Conservation (phyloP, 2,329 filamentous ascomycete species). For the Trichoderma hamatum region DNA sequence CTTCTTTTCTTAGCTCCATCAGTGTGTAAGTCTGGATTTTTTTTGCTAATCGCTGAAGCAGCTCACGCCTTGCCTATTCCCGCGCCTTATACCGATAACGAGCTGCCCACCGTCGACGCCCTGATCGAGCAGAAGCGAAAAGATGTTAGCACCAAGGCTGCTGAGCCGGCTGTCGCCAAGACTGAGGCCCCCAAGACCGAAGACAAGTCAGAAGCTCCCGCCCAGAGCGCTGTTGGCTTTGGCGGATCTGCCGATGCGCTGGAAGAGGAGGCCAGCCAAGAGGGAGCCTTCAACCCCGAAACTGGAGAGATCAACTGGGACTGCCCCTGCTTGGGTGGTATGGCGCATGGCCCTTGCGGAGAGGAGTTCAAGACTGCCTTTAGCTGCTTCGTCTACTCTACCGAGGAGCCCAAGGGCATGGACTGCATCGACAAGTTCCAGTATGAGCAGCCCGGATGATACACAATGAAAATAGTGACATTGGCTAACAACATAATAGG, state of each 20-base stretch:
- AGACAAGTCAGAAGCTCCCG: constrained; percentile 35
- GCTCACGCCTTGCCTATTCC: constrained; percentile 46
- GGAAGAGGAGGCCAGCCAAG: constrained; percentile 79
- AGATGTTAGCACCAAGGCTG: constrained; percentile 44
- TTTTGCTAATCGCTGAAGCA: constrained; percentile 26
- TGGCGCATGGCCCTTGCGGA: constrained; percentile 94
- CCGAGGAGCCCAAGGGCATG: constrained; percentile 94
- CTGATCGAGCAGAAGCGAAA: constrained; percentile 66
- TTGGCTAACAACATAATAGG: constrained; percentile 53
- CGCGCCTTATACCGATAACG: constrained; percentile 58
- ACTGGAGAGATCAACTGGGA: constrained; percentile 99
- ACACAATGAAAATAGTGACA: not conserved
- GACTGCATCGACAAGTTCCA: constrained; percentile 98
- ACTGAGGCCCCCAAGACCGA: constrained; percentile 32
- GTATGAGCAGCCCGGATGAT: constrained; percentile 54
- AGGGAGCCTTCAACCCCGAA: constrained; percentile 96
- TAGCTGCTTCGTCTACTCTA: constrained; percentile 96
- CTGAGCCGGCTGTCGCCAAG: constrained; percentile 26
- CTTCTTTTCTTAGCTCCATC: not conserved
- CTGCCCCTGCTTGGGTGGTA: constrained; percentile 94
- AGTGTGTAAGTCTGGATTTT: not conserved
- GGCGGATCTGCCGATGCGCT: constrained; percentile 55
- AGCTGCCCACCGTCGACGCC: constrained; percentile 67
- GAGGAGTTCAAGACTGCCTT: constrained; percentile 95
- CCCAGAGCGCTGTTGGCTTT: constrained; percentile 33